phyloP scores from a whole-genome alignment of 495 filamentous ascomycete species.

The Aspergillus hancockii region DNA sequence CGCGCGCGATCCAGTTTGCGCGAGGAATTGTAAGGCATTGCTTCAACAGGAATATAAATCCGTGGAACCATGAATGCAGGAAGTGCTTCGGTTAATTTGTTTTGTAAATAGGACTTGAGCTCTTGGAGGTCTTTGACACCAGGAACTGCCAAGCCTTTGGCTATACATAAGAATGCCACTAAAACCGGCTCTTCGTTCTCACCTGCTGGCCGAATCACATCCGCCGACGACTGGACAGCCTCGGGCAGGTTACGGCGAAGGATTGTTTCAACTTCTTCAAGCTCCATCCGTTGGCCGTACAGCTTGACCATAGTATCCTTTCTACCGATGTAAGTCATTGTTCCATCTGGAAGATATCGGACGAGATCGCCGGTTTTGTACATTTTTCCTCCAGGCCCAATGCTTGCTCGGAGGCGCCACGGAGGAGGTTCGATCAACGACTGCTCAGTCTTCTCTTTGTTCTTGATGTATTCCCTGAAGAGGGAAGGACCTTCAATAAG shows the following conservation, averaged over 20 bases:
- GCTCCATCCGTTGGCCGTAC: slow-evolving; percentile 62
- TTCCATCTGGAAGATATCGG: slow-evolving; percentile 52
- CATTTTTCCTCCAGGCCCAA: slow-evolving; percentile 34
- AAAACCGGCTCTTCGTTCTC: slow-evolving; percentile 3
- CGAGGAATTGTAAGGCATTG: no score
- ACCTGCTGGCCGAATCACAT: slow-evolving; percentile 38
- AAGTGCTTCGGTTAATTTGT: no score
- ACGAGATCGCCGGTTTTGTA: slow-evolving; percentile 57
- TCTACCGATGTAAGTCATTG: slow-evolving; percentile 57
- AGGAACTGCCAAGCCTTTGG: no score
- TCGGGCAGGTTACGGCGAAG: slow-evolving; percentile 28
- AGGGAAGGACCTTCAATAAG: slow-evolving; percentile 56
- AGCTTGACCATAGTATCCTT: slow-evolving; percentile 66
- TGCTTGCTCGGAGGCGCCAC: slow-evolving; percentile 45
- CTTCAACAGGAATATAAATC: no score
- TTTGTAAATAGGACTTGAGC: no score
- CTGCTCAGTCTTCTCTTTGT: slow-evolving; percentile 44
- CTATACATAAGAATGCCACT: no score
- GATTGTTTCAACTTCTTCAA: slow-evolving; percentile 49
- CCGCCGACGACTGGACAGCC: slow-evolving; percentile 28
- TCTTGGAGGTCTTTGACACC: no score
- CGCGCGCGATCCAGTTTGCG: no score
- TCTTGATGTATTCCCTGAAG: slow-evolving; percentile 51
- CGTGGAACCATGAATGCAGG: no score
- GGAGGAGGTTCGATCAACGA: slow-evolving; percentile 49